Conservation (phyloP, 768 basidiomycete species). For the Suillus subluteus region DNA sequence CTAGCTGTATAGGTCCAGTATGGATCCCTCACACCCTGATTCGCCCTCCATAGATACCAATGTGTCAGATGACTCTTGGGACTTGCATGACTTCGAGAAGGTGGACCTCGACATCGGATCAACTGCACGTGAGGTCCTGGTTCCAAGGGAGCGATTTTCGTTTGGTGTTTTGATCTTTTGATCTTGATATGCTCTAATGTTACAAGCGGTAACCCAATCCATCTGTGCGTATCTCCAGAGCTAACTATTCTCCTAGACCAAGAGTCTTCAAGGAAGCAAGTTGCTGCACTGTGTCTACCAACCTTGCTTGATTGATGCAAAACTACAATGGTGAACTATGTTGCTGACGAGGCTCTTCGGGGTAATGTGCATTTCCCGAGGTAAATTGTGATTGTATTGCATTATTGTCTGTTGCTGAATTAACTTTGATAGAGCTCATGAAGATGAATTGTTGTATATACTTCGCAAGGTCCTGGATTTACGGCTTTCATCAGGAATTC, state of each 20-base stretch:
- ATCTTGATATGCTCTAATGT: slow-evolving; percentile 78
- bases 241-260: slow-evolving; percentile 47
- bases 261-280: slow-evolving; percentile 59
- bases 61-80: slow-evolving; percentile 19
- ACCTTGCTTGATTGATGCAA: slow-evolving; percentile 77
- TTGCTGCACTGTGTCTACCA: slow-evolving; percentile 75
- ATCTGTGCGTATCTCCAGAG: neutral
- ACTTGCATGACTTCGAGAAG: slow-evolving; percentile 36
- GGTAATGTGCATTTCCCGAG: slow-evolving; percentile 88
- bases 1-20: slow-evolving; percentile 49
- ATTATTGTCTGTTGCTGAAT: neutral
- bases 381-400: slow-evolving; percentile 37
- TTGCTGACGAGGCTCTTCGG: slow-evolving; percentile 85
- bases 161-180: slow-evolving; percentile 90
- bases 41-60: slow-evolving; percentile 18
- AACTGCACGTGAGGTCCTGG: slow-evolving; percentile 55
- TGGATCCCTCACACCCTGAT: slow-evolving; percentile 12
- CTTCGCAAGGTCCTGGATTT: slow-evolving; percentile 73
- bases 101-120: slow-evolving; percentile 54
- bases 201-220: slow-evolving; percentile 51
- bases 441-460: slow-evolving; percentile 89
- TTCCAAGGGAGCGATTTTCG: slow-evolving; percentile 83
- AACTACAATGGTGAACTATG: slow-evolving; percentile 65
- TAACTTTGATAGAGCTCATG: slow-evolving; percentile 59
- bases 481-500: slow-evolving; percentile 71